Base-by-base conservation (phyloP, 495 filamentous ascomycete species). In the Glarea lozoyensis region DNA sequence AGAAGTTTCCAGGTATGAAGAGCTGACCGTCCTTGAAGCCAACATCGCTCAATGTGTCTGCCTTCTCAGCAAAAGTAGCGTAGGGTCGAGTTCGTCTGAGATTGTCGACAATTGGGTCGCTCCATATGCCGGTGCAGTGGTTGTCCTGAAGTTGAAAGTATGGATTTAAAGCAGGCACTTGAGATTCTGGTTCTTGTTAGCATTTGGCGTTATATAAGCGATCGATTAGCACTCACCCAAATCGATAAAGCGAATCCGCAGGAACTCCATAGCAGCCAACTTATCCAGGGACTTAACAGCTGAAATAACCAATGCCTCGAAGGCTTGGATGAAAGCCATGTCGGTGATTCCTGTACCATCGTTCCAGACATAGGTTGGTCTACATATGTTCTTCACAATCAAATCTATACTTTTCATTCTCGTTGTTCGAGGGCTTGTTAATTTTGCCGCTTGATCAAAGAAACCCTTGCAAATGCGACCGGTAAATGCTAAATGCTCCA, bases 171-270 rank as follows among this genome's bases (percentile, higher is more conserved):
- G 71, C 70, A 0, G 72, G 72, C 2, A 73, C 56, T 10, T 67
- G 67, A 0, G 72, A 74, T 48, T 76, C 72, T 76, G 29, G 11
- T 12, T 19, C 44, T 46, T 43, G 17, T 24, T 32, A 31, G 13
- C 34, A 18, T 35, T 12, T 37, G 1, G 12, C 31, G 58, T 31
- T 58, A 51, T 49, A 44, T 21, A 0, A 16, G 5, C 22, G 43
- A 7, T 7, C 7, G 23, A 25, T 13, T 23, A 27, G 23, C 29
- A 62, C 44, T 25, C 67, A 72, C 81, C 80, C 2, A 85, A 68
- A 55, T 86, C 81, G 18, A 86, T 75, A 54, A 80, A 85, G 39
- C 80, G 78, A 49, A 86, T 82, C 42, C 79, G 65, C 18, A 86
- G 59, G 52, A 72, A 70, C 18, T 74, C 57, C 11, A 86, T 60